phyloP scores from a whole-genome alignment of 345 rosid species.

The Cardamine resedifolia region DNA sequence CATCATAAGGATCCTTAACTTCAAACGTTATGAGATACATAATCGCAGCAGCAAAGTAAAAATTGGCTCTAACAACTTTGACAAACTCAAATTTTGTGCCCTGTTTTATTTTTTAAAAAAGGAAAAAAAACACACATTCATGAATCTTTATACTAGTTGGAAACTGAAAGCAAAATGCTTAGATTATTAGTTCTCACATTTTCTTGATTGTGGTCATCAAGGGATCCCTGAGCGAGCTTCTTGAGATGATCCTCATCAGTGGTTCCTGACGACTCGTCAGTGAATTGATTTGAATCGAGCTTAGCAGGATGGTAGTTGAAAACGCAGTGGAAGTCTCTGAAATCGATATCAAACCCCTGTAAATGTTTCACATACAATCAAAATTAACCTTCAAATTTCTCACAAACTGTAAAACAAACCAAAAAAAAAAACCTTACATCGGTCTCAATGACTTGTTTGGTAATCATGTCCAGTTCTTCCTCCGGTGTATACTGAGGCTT shows the following conservation, averaged over 20 bases:
- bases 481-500: not conserved
- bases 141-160: too few relatives aligned
- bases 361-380: not conserved
- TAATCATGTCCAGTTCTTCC: not conserved
- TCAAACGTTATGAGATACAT: constrained; percentile 25
- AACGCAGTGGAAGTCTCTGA: not conserved
- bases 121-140: too few relatives aligned
- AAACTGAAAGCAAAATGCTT: not conserved
- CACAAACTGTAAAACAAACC: not conserved
- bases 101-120: not conserved
- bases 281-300: not conserved
- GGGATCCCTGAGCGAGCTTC: not conserved
- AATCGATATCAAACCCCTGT: constrained; percentile 18
- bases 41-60: not conserved
- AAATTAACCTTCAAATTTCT: not conserved
- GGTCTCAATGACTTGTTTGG: not conserved
- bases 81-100: not conserved
- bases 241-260: not conserved
- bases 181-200: not conserved
- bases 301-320: constrained; percentile 13
- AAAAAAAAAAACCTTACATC: not conserved
- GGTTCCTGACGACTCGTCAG: not conserved
- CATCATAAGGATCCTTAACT: constrained; percentile 22
- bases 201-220: not conserved
- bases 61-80: constrained; percentile 3